These are phyloP conservation scores for Lepraria neglecta DNA, from an alignment of 495 filamentous ascomycete species.

Conservation along the genomic window DNA sequence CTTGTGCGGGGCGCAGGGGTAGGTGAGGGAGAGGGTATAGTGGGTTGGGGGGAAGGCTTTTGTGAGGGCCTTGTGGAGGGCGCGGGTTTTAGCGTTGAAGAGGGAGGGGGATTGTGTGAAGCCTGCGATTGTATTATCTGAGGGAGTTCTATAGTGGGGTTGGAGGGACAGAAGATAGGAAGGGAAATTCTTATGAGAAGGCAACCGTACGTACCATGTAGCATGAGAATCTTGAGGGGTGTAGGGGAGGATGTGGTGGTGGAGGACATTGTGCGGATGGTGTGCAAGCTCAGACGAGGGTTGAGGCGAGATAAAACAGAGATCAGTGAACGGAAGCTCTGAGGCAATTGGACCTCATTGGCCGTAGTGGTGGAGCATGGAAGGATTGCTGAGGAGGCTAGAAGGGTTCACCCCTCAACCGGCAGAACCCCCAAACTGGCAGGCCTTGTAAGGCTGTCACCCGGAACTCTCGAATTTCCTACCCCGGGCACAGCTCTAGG, in stretches of 20 bases:
- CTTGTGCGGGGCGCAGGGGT: constrained; percentile 49
- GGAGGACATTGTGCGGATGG: neutral
- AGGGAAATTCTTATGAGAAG: neutral
- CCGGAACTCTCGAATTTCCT: too few relatives aligned
- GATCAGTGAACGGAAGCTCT: neutral
- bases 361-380: too few relatives aligned
- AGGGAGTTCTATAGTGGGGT: constrained; percentile 35
- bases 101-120: constrained; percentile 86
- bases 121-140: constrained; percentile 47
- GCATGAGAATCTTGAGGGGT: too few relatives aligned
- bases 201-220: too few relatives aligned
- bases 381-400: too few relatives aligned
- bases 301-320: neutral
- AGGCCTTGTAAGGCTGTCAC: too few relatives aligned
- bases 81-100: constrained; percentile 86
- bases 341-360: neutral
- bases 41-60: constrained; percentile 42
- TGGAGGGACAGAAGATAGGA: constrained; percentile 5
- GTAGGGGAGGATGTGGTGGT: neutral
- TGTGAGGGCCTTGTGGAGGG: constrained; percentile 69
- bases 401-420: too few relatives aligned
- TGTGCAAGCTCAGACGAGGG: neutral
- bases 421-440: too few relatives aligned
- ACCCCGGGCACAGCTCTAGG: too few relatives aligned
- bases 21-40: constrained; percentile 46